Base-by-base conservation (phyloP, 1,284 basidiomycete genomes). In the Grifola frondosa region DNA sequence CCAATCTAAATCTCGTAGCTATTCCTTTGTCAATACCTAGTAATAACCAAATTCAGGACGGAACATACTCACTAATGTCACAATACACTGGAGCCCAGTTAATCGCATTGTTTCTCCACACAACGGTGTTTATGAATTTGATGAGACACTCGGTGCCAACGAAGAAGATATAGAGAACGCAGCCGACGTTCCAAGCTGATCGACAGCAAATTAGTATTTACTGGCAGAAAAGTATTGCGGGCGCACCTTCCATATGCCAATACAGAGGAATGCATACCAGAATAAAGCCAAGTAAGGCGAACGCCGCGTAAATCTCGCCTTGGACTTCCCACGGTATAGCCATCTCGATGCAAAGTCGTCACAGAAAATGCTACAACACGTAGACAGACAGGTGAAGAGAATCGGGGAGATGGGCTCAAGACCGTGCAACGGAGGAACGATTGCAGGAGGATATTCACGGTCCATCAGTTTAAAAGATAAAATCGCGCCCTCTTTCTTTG, bases 81-180 rank as follows among this genome's bases (percentile, higher is more conserved):
- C 88, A 91, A 81, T 81, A 91, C 2, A 81, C 67, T 0, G 82
- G 82, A 1, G 78, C 74, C 30, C 57, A 65, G 52, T 84, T 75
- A 9, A 72, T 64, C 3, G 71, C 69, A 54, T 80, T 81, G 23
- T 76, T 67, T 39, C 70, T 69, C 88, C 88, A 91, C 12, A 88
- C 58, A 24, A 85, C 60, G 13, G 77, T 72, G 62, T 91, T 85
- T 52, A 89, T 66, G 51, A 75, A 78, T 24, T 69, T 62, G 38
- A 74, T 73, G 15, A 88, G 63, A 55, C 77, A 82, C 2, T 63
- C 71, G 4, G 81, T 32, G 3, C 73, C 71, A 3, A 74, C 66
- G 85, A 84, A 89, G 28, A 69, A 54, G 63, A 89, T 84, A 61
- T 75, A 81, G 36, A 80, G 61, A 46, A 84, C 74, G 8, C 83